A percentile compares a stretch with the other conserved stretches of the same genome.
phyloP scores from a whole-genome alignment of 306 rosid genomes.

The Acmispon strigosus region DNA sequence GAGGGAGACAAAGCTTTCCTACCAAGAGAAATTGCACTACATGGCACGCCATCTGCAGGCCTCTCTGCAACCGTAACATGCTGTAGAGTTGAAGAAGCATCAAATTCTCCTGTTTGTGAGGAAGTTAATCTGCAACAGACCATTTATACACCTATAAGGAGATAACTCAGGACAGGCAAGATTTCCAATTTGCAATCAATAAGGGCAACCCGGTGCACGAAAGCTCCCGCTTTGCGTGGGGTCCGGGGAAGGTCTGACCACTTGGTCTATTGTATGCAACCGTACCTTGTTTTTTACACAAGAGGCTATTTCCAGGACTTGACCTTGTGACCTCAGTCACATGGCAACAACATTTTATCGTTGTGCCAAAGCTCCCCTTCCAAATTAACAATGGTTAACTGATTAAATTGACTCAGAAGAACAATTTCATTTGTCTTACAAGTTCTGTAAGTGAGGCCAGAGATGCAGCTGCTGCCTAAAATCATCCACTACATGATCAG shows the following conservation, averaged over 20 bases:
- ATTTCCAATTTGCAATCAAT: no score
- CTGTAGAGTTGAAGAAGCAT: conserved; percentile 28
- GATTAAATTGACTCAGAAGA: background rate
- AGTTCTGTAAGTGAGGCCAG: conserved; percentile 52
- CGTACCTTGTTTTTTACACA: no score
- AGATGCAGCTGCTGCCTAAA: conserved; percentile 51
- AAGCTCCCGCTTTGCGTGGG: no score
- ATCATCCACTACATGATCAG: conserved; percentile 45
- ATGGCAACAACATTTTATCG: no score
- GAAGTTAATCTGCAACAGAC: conserved; percentile 53
- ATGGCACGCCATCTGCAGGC: conserved; percentile 27
- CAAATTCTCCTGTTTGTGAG: conserved; percentile 26
- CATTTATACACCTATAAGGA: conserved; percentile 18
- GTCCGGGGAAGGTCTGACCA: no score
- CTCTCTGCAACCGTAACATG: conserved; percentile 15
- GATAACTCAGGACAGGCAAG: background rate
- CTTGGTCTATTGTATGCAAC: no score
- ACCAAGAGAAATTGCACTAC: conserved; percentile 47
- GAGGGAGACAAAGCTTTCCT: conserved; percentile 62
- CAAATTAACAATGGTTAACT: background rate
- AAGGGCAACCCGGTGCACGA: no score
- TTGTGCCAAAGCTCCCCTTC: no score
- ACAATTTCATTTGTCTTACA: conserved; percentile 49
- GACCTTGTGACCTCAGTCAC: no score
- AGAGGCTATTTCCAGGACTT: no score